Evolutionary conservation across 768 basidiomycete genomes (phyloP).

Genomic region (Fomitopsis serialis): DNA sequence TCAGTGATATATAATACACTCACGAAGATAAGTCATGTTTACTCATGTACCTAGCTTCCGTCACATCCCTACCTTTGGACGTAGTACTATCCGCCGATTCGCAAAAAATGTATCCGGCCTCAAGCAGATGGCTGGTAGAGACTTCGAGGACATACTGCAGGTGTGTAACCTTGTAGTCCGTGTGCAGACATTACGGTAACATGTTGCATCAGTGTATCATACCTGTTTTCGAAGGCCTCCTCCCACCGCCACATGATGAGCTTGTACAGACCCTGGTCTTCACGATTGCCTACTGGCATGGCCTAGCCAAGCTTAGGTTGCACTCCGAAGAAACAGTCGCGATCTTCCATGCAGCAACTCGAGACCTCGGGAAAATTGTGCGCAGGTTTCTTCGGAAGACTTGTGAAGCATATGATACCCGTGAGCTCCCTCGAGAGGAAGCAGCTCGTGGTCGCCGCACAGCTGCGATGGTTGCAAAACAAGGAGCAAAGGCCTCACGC

Average conservation of each 20-base stretch:
- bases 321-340: constrained; percentile 31
- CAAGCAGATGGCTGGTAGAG: constrained; percentile 23
- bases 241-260: constrained; percentile 14
- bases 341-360: constrained; percentile 15
- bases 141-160: constrained; percentile 24
- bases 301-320: constrained; percentile 32
- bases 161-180: constrained; percentile 3
- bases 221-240: constrained; percentile 30
- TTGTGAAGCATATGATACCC: constrained; percentile 21
- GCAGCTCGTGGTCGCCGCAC: constrained; percentile 13
- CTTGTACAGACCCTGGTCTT: constrained; percentile 29
- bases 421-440: constrained; percentile 32
- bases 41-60: constrained; percentile 12
- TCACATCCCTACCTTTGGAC: constrained; percentile 16
- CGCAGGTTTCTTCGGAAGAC: constrained; percentile 22
- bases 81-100: constrained; percentile 19
- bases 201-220: constrained; percentile 23
- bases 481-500: too few species aligned
- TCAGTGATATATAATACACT: neutral
- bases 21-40: neutral
- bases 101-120: constrained; percentile 18
- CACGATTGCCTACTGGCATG: constrained; percentile 30
- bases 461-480: neutral
- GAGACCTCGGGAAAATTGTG: constrained; percentile 22
- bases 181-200: too few species aligned